These are phyloP conservation scores for Yamadazyma ubonensis DNA, from an alignment of 805 yeast genomes.

Conservation along the genomic window DNA sequence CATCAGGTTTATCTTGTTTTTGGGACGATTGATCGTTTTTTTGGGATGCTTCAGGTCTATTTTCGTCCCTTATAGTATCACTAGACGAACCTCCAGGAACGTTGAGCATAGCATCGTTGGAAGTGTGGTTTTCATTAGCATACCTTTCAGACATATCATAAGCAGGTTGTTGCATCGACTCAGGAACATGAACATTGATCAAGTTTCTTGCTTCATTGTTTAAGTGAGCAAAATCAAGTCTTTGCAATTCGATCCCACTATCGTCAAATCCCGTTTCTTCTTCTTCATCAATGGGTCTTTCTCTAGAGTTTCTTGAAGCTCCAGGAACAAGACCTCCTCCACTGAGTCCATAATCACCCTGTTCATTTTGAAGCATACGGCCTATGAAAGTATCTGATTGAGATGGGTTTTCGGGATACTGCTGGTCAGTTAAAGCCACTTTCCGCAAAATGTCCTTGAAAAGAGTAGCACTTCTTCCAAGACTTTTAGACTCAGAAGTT, in stretches of 20 bases:
- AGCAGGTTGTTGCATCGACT: conserved; percentile 12
- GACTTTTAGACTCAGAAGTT: conserved; percentile 13
- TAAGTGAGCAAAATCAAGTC: conserved; percentile 41
- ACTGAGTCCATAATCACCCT: conserved; percentile 24
- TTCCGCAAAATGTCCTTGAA: conserved; percentile 33
- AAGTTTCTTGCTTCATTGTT: conserved; percentile 55
- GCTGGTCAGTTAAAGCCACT: conserved; percentile 35
- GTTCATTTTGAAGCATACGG: conserved; percentile 28
- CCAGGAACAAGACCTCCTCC: conserved; percentile 47
- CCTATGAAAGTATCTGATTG: conserved; percentile 41
- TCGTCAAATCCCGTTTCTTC: conserved; percentile 22
- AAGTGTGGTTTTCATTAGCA: background rate
- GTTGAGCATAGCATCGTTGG: conserved; percentile 5
- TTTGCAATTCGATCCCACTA: conserved; percentile 43
- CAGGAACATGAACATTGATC: conserved; percentile 48
- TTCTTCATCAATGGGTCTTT: conserved; percentile 33
- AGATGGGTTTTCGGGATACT: conserved; percentile 23
- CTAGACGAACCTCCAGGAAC: conserved; percentile 12
- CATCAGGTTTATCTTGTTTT: conserved; percentile 6
- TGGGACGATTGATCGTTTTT: background rate
- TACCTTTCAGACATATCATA: background rate
- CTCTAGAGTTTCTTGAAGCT: conserved; percentile 21
- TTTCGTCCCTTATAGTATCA: conserved; percentile 10
- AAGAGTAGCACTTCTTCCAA: conserved; percentile 17
- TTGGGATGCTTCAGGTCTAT: background rate